These are phyloP conservation scores for Ogataea polymorpha DNA, from an alignment of 805 yeast species.

Conservation along the genomic window DNA sequence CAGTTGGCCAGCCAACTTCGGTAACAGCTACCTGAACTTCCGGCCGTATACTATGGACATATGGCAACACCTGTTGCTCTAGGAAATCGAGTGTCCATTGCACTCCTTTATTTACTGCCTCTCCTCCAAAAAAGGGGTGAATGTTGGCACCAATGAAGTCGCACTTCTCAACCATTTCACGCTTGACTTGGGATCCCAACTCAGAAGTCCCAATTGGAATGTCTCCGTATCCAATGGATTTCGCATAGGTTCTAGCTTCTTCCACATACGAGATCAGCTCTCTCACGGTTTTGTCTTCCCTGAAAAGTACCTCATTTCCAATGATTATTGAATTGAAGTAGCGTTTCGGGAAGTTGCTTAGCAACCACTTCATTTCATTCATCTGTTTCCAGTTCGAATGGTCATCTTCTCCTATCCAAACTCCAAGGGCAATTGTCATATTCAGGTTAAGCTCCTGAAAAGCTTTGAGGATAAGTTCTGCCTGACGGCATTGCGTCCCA, in stretches of 20 bases:
- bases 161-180: conserved; percentile 38
- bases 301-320: conserved; percentile 61
- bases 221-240: conserved; percentile 32
- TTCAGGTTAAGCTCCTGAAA: conserved; percentile 48
- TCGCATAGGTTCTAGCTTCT: conserved; percentile 38
- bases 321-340: conserved; percentile 51
- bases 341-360: conserved; percentile 42
- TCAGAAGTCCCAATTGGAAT: conserved; percentile 65
- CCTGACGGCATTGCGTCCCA: conserved; percentile 62
- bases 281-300: conserved; percentile 43
- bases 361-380: conserved; percentile 38
- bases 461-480: conserved; percentile 49
- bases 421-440: conserved; percentile 57
- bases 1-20: conserved; percentile 73
- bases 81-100: conserved; percentile 52
- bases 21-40: conserved; percentile 42
- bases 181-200: conserved; percentile 45
- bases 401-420: conserved; percentile 54
- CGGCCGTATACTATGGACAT: conserved; percentile 24
- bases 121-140: conserved; percentile 69
- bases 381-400: conserved; percentile 46
- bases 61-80: conserved; percentile 41
- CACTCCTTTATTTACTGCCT: conserved; percentile 42
- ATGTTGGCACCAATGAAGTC: conserved; percentile 63
- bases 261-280: conserved; percentile 41